Evolutionary conservation across 2,329 filamentous ascomycete species (phyloP), one percentile per base, ranked within the genome.

Genomic region (Ceratocystiopsis brevicomis): DNA sequence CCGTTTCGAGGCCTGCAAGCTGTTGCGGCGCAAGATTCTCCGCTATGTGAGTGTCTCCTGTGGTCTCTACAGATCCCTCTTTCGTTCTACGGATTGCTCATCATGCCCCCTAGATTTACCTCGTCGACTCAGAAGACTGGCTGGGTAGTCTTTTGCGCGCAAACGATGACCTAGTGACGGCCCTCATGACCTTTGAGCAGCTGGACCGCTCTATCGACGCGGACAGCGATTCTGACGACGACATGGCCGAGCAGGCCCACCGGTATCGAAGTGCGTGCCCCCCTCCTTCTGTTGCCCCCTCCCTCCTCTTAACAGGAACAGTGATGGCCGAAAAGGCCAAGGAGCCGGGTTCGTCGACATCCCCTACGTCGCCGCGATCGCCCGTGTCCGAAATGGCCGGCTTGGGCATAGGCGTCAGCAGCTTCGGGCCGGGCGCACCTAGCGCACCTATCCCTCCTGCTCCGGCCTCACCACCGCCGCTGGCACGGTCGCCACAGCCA

Each of bases 101-200:
- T 30, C 25, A 6, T 21, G 21, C 25, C 25, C 6, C 37, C 2
- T 44, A 78, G 74, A 94, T 96, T 49, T 85, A 96, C 55, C 72
- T 86, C 41, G 81, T 96, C 13, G 84, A 94, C 57, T 79, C 77
- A 10, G 88, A 96, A 55, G 78, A 96, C 54, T 95, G 82, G 69
- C 77, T 98, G 10, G 90, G 88, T 37, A 79, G 84, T 47, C 69
- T 98, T 5, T 76, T 98, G 16, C 84, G 90, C 54, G 87, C 88
- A 50, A 96, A 98, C 54, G 90, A 98, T 53, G 83, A 93, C 59
- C 77, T 98, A n/a, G 83, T 96, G 37, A 80, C 80, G 48, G 85
- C 87, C 1, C 69, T 98, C 45, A 94, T 93, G 74, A 82, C 86
- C 0, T 98, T 86, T 55, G 88, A 96, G 60, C 83, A 95, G 52